Conservation (phyloP, 176 grass and related monocot species). For the Oryza rufipogon region DNA sequence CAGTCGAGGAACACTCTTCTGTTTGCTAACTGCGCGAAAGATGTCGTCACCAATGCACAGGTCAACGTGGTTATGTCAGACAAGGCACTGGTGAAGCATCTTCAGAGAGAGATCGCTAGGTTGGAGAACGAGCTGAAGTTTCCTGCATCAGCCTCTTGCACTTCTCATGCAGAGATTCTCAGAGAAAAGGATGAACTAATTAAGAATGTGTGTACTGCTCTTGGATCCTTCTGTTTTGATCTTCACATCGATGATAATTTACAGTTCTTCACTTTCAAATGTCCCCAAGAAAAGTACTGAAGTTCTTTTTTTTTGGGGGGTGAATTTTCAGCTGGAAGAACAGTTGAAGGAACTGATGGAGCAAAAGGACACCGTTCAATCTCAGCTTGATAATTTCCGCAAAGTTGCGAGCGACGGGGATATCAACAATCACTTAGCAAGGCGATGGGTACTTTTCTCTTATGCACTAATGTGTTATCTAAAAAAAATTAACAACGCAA, state of each 20-base stretch:
- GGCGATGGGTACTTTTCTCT: constrained; percentile 58
- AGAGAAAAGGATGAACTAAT: constrained; percentile 81
- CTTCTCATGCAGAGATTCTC: constrained; percentile 58
- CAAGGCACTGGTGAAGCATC: constrained; percentile 84
- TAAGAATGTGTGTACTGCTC: constrained; percentile 54
- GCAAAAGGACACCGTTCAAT: constrained; percentile 74
- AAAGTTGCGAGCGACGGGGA: constrained; percentile 53
- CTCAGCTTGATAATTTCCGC: constrained; percentile 74
- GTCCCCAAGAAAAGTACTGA: neutral
- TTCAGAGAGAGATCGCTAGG: constrained; percentile 75
- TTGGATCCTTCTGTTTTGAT: constrained; percentile 15
- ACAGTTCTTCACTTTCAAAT: neutral
- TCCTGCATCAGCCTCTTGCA: constrained; percentile 45
- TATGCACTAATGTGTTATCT: neutral
- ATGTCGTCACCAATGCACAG: constrained; percentile 73
- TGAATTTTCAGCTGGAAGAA: constrained; percentile 63
- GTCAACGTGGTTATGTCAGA: constrained; percentile 93
- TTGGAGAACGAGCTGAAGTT: constrained; percentile 74
- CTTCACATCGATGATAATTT: neutral
- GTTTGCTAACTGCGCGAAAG: constrained; percentile 85
- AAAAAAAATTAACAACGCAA: neutral
- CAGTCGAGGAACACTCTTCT: constrained; percentile 90
- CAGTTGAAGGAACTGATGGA: constrained; percentile 77
- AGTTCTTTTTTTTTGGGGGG: neutral
- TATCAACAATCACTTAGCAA: constrained; percentile 37